Base-by-base conservation (phyloP, 305 asterid genomes). In the Fraxinus angustifolia region DNA sequence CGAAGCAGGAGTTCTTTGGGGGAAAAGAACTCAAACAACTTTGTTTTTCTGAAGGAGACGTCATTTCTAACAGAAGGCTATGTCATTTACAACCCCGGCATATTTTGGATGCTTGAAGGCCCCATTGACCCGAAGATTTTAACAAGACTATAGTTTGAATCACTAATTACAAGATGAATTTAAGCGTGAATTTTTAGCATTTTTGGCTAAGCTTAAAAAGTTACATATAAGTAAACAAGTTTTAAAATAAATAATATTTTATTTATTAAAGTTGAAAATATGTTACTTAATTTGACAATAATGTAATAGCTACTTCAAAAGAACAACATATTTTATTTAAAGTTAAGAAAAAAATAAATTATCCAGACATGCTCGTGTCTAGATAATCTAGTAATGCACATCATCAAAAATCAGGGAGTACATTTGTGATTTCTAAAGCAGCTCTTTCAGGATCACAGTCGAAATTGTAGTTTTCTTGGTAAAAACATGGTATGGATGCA, bases 51-150 rank as follows among this genome's bases (percentile, higher is more conserved):
- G 10, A 79, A 79, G 78, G 72, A 79, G 79, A 53, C 30, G 45
- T 77, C 84, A 68, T 82, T 82, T 82, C 70, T 67, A 75, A 65
- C 12, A 60, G 17, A 82, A 76, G n/a, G 74, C 79, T 70, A 82
- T 77, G 78, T 36, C 82, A 82, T 77, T 82, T 77, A 68, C 73
- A 82, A 82, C 68, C 73, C 34, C 48, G 14, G 3, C 78, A 42
- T 76, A 82, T 77, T 77, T 81, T 38, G 80, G 80, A 62, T 81
- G 84, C 84, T 62, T 76, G 81, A 81, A 76, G 77, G 84, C 77
- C 56, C 77, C 81, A 36, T 53, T 35, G 75, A 62, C 81, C 75
- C 38, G 78, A 21, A 78, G 81, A 16, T 50, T 50, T 50, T 50
- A 50, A 50, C 19, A 5, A 50, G 60, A 48, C 60, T 4, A 50